Evolutionary conservation across 2,329 filamentous ascomycete species (phyloP), one percentile per base, ranked within the genome.

Genomic region (Triangularia verruculosa): DNA sequence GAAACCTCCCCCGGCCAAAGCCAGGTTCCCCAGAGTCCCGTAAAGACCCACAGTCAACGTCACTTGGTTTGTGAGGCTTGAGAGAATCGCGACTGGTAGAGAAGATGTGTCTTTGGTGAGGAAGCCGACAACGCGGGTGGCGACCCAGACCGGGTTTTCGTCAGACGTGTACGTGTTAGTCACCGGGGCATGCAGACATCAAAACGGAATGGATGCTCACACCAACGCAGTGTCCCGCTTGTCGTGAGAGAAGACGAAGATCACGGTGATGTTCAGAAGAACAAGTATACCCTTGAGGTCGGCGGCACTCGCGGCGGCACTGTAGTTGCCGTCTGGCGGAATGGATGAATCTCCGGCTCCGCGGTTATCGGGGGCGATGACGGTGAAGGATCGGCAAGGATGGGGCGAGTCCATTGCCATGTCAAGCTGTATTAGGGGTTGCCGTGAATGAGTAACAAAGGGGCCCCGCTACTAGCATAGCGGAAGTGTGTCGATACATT

Each of bases 231-330:
- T 77, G 76, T 2, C 76, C 76, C 8, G 75, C 74, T 80, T 81
- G 62, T 82, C 80, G 64, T 82, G 79, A 0, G 76, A 72, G 65
- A 81, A 76, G 0, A 82, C 75, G 63, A 79, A 79, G 1, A 78
- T 70, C 25, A 73, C 75, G 1, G 75, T 75, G 6, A 80, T 70
- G 22, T 78, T 78, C 7, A 82, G 66, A 51, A 80, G 81, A 34
- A 78, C 76, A 47, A 81, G 71, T 0, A 81, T 68, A 11, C 72
- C 73, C 24, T 74, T 74, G 5, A 79, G 72, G 47, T 80, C 72
- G 15, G 71, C 70, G 63, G 78, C 79, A 30, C 75, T 74, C 1
- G 78, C 74, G 24, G 72, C 61, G 0, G 78, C 76, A 7, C 72
- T 80, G 66, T 80, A 81, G 66, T 79, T 75, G 0, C 73, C 74